Evolutionary conservation across 2,329 filamentous ascomycete genomes (phyloP), one percentile per base, ranked within the genome.

Genomic region (Calcarisporium arbuscula): DNA sequence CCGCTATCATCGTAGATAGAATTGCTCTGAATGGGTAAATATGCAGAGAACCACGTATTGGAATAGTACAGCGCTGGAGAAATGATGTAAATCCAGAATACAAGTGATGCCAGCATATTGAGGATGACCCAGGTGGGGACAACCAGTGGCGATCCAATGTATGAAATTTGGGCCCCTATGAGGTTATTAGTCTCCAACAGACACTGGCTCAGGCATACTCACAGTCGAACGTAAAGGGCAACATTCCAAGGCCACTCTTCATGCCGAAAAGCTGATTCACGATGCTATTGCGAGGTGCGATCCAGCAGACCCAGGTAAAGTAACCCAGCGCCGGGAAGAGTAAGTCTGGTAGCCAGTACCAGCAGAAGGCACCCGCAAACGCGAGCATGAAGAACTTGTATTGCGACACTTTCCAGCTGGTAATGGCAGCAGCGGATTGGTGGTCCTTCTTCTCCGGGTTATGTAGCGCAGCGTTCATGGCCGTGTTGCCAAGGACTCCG

Each of bases 1-100:
- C 67, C 72, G 0, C 58, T 70, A 28, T 74, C 72, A 48, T 77
- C 73, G 32, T 65, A 77, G 7, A 67, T 70, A 10, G 65, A 62
- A n/a, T 69, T 62, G 20, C 65, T 68, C 17, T 68, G 64, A 22
- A 74, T 57, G 0, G 73, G 72, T 10, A 77, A 51, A 33, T 74
- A 71, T 1, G 68, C 63, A 0, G 70, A 68, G 34, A 63, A 58
- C 67, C 67, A 71, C 0, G 62, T 67, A 43, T 69, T 69, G 4
- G 60, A 61, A 38, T 68, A 70, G 48, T 68, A 68, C 2, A 70
- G 39, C 2, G 58, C 64, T 0, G 64, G 64, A 1, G 58, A 61
- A 4, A 67, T 56, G 21, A 68, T 58, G 42, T 60, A 59, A 32
- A 70, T 58, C 57, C 64, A 66, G 35, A 68, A 67, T 29, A 71